Evolutionary conservation across 177 flowering plant species (phyloP).

Genomic region (Vitis hybrid): DNA sequence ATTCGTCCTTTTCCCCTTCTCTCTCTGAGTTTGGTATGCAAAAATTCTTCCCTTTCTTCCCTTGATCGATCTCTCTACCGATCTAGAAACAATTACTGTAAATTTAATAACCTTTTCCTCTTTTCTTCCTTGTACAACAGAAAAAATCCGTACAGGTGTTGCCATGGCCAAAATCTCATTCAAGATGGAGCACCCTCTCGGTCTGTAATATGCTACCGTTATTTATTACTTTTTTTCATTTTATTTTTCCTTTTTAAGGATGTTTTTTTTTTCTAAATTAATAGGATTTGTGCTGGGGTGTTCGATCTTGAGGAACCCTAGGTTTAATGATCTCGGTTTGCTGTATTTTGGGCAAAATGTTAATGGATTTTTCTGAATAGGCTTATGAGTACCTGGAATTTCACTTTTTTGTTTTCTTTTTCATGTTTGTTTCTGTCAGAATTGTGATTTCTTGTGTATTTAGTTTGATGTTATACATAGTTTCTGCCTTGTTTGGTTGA

Average conservation of each 20-base stretch:
- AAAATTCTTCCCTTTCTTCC: background rate
- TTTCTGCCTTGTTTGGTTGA: no score
- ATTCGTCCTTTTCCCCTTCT: background rate
- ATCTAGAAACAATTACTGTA: no score
- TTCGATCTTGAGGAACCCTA: background rate
- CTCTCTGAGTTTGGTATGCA: background rate
- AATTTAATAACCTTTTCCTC: background rate
- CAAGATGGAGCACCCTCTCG: slow-evolving; percentile 63
- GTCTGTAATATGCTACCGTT: slow-evolving; percentile 20
- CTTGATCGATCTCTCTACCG: background rate
- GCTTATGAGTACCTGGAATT: no score
- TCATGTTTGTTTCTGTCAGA: no score
- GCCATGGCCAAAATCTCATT: slow-evolving; percentile 51
- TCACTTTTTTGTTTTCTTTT: no score
- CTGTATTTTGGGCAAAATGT: background rate
- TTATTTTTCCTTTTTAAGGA: background rate
- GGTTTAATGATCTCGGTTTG: background rate
- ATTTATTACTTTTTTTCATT: background rate
- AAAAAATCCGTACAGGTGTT: background rate
- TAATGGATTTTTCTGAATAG: no score
- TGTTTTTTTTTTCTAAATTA: background rate
- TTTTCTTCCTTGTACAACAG: slow-evolving; percentile 7
- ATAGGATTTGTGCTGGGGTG: background rate
- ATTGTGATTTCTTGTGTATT: no score
- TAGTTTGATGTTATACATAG: no score